These are phyloP conservation scores for Solanum chilense DNA, from an alignment of 257 asterid species.

Conservation along the genomic window DNA sequence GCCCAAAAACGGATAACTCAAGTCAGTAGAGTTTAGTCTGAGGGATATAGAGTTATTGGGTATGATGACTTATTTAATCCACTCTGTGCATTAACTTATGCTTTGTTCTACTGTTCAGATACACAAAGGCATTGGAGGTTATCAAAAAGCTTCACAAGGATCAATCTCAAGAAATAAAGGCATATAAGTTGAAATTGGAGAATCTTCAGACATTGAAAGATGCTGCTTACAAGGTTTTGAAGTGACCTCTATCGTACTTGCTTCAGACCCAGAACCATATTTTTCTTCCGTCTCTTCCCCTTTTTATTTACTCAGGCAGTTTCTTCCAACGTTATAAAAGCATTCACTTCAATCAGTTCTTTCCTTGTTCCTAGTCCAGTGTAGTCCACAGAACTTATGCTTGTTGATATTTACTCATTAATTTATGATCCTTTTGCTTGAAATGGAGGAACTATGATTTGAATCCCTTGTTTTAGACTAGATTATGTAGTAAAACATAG, in stretches of 20 bases:
- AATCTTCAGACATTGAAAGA: slow-evolving; percentile 85
- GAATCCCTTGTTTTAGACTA: background rate
- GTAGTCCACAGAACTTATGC: background rate
- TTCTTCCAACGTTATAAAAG: background rate
- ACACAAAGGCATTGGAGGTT: slow-evolving; percentile 96
- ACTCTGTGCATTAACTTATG: background rate
- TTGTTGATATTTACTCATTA: background rate
- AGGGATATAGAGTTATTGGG: background rate
- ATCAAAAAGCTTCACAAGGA: slow-evolving; percentile 97
- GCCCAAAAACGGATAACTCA: background rate
- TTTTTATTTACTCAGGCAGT: background rate
- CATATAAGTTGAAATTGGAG: slow-evolving; percentile 82
- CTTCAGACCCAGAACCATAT: background rate
- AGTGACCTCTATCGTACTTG: background rate
- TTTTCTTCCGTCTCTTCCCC: background rate
- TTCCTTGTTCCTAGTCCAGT: background rate
- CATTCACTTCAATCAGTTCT: background rate
- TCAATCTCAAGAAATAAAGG: slow-evolving; percentile 87
- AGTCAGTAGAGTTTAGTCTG: background rate
- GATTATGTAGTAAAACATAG: background rate
- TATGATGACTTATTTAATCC: background rate
- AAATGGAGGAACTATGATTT: background rate
- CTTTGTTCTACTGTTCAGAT: slow-evolving; percentile 35
- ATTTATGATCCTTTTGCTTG: background rate
- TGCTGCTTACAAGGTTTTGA: slow-evolving; percentile 82